phyloP scores from a whole-genome alignment of 1,284 basidiomycete species.

The Golubevia sp. region DNA sequence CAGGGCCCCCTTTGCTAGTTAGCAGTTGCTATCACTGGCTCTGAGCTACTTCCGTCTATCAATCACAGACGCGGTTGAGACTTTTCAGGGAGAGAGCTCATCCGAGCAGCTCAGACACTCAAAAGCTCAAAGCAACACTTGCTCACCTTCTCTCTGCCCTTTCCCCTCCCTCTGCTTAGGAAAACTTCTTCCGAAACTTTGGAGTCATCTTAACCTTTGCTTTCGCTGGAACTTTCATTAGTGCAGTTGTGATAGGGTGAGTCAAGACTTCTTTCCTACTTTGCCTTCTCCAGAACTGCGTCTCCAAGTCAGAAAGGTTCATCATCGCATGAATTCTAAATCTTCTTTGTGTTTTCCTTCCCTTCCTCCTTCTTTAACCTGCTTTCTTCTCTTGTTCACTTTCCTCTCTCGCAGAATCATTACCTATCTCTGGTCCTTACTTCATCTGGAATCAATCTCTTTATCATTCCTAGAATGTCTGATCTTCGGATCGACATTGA shows the following conservation, averaged over 20 bases:
- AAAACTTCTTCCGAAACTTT: constrained; percentile 84
- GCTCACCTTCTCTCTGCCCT: background rate
- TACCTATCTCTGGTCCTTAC: constrained; percentile 90
- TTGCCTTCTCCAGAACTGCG: too few relatives aligned
- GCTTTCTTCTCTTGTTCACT: too few relatives aligned
- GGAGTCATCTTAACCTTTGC: constrained; percentile 84
- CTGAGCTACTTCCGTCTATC: too few relatives aligned
- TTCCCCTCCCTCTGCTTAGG: constrained; percentile 68
- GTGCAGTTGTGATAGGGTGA: constrained; percentile 92
- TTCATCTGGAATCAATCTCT: constrained; percentile 67
- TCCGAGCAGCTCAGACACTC: too few relatives aligned
- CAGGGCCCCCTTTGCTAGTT: constrained; percentile 1
- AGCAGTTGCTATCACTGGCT: too few relatives aligned
- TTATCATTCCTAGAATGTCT: constrained; percentile 74
- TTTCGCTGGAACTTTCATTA: constrained; percentile 94
- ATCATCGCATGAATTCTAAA: too few relatives aligned
- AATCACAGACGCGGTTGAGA: too few relatives aligned
- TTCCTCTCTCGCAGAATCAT: constrained; percentile 70
- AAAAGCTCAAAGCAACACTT: too few relatives aligned
- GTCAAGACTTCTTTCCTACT: too few relatives aligned
- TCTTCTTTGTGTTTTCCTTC: too few relatives aligned
- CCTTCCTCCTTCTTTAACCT: background rate
- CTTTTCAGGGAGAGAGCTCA: too few relatives aligned
- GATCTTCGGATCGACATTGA: constrained; percentile 93
- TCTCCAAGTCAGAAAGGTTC: too few relatives aligned